Percentiles rank a stretch among this genome's conserved stretches.
Evolutionary conservation across 345 rosid species (phyloP).

Genomic region (Firmiana major): DNA sequence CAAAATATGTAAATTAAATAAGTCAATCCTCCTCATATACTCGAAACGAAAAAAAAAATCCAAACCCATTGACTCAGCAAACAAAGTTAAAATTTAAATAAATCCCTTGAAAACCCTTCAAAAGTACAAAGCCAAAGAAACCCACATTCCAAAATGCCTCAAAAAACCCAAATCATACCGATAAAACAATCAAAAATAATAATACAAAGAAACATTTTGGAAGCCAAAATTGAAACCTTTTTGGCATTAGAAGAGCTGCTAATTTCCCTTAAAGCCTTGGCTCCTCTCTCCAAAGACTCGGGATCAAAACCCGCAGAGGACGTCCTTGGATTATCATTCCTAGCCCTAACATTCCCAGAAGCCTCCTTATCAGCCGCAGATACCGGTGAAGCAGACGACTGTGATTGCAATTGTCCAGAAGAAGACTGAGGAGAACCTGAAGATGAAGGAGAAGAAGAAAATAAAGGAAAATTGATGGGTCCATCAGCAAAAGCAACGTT

Average conservation of each 20-base stretch:
- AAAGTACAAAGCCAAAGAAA: background rate
- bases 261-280: constrained; percentile 65
- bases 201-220: no score
- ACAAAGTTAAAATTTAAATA: background rate
- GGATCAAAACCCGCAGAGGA: constrained; percentile 87
- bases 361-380: constrained; percentile 30
- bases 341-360: constrained; percentile 35
- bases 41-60: background rate
- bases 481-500: constrained; percentile 56
- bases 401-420: constrained; percentile 26
- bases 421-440: constrained; percentile 30
- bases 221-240: constrained; percentile 42
- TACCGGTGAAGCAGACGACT: constrained; percentile 28
- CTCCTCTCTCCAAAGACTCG: constrained; percentile 86
- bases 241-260: constrained; percentile 62
- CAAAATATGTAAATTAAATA: background rate
- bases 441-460: constrained; percentile 33
- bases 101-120: background rate
- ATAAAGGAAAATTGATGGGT: constrained; percentile 42
- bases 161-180: background rate
- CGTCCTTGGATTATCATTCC: constrained; percentile 80
- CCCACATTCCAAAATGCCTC: background rate
- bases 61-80: background rate
- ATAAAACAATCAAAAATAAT: background rate
- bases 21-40: background rate